Conservation (phyloP, 2,329 filamentous ascomycete species). For the Knufia petricola region DNA sequence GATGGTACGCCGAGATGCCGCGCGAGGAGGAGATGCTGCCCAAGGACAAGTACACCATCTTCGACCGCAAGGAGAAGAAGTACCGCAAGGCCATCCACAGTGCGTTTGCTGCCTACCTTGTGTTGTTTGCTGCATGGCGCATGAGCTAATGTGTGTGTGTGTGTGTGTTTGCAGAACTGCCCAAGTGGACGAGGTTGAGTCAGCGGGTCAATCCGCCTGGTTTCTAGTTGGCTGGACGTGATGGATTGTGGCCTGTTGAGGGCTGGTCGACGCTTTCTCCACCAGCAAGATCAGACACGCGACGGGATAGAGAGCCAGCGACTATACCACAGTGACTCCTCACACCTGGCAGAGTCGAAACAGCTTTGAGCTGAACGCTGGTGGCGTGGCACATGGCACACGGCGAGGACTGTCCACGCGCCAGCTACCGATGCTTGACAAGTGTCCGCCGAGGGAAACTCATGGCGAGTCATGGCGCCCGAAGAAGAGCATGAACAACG, state of each 20-base stretch:
- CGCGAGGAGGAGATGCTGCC: slow-evolving; percentile 91
- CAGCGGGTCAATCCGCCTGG: slow-evolving; percentile 90
- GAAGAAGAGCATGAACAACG: too few species aligned
- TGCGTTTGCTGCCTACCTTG: too few species aligned
- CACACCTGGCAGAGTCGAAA: neutral
- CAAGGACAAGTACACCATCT: slow-evolving; percentile 95
- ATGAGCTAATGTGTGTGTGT: slow-evolving; percentile 35
- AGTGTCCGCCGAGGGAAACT: too few species aligned
- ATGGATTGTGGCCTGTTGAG: too few species aligned
- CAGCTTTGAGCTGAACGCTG: neutral
- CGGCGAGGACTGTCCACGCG: neutral
- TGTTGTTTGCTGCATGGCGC: too few species aligned
- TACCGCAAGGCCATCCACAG: slow-evolving; percentile 95
- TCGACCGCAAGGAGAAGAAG: slow-evolving; percentile 88
- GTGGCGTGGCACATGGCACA: neutral
- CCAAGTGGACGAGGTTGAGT: slow-evolving; percentile 91
- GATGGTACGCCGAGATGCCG: slow-evolving; percentile 95
- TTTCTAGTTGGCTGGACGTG: slow-evolving; percentile 58
- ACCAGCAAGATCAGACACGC: too few species aligned
- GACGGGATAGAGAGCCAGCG: too few species aligned
- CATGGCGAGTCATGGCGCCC: too few species aligned
- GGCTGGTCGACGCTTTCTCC: too few species aligned
- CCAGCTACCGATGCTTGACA: too few species aligned
- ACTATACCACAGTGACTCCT: too few species aligned
- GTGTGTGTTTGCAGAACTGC: slow-evolving; percentile 40